Evolutionary conservation across 2,329 filamentous ascomycete genomes (phyloP).

Genomic region (Hymenoscyphus salicellus): DNA sequence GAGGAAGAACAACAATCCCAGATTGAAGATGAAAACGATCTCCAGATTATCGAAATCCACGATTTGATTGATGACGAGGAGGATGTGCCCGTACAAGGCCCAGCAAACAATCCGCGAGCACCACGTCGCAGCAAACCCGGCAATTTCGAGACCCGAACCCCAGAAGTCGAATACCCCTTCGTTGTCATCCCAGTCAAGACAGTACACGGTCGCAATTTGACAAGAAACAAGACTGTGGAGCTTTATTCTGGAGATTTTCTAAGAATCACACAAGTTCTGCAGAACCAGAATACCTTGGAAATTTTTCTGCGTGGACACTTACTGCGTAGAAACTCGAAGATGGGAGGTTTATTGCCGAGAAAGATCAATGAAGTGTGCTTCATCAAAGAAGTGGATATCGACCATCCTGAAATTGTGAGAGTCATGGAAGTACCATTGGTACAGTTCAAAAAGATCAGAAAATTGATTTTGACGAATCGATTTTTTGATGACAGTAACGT

Average conservation of each 20-base stretch:
- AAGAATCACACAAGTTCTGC: slow-evolving; percentile 39
- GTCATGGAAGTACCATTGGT: slow-evolving; percentile 43
- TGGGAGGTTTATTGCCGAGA: slow-evolving; percentile 37
- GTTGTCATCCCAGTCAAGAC: slow-evolving; percentile 37
- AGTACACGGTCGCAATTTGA: slow-evolving; percentile 2
- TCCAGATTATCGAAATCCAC: not conserved
- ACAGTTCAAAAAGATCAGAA: slow-evolving; percentile 34
- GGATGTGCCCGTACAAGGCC: not conserved
- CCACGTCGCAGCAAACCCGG: not conserved
- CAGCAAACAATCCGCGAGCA: not conserved
- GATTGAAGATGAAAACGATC: not conserved
- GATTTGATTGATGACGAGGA: not conserved
- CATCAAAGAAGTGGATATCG: slow-evolving; percentile 37
- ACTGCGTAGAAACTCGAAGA: slow-evolving; percentile 37
- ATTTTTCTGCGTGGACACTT: slow-evolving; percentile 42
- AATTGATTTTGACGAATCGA: slow-evolving; percentile 37
- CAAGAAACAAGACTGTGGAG: slow-evolving; percentile 24
- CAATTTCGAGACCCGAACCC: slow-evolving; percentile 20
- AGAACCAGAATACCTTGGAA: slow-evolving; percentile 22
- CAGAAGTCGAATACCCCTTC: slow-evolving; percentile 24
- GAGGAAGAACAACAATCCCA: not conserved
- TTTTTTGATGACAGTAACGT: slow-evolving; percentile 7
- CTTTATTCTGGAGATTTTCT: slow-evolving; percentile 37
- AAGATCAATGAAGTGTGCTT: slow-evolving; percentile 46
- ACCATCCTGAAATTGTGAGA: slow-evolving; percentile 41